Evolutionary conservation across 352 stramenopile species (phyloP).

Genomic region (Pseudoperonospora humuli): DNA sequence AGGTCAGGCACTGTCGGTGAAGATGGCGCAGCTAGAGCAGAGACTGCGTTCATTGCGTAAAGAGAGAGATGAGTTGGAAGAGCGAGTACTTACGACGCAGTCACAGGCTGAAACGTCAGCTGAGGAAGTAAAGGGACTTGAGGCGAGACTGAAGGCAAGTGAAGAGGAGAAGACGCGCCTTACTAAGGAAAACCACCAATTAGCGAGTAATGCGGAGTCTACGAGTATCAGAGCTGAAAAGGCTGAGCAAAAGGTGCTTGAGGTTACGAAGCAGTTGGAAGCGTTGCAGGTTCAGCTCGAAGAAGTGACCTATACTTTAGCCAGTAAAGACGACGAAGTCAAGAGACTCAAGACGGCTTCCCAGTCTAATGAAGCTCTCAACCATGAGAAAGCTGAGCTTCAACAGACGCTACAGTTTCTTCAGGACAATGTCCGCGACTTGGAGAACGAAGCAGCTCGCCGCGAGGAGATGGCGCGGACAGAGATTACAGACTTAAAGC

Average conservation of each 20-base stretch:
- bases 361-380: constrained; percentile 43
- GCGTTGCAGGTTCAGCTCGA: constrained; percentile 20
- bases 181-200: constrained; percentile 28
- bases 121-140: constrained; percentile 41
- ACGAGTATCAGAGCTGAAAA: constrained; percentile 25
- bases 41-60: constrained; percentile 58
- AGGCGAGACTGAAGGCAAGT: constrained; percentile 31
- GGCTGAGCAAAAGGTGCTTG: constrained; percentile 18
- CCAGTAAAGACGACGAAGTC: constrained; percentile 30
- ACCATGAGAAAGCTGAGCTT: constrained; percentile 45
- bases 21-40: constrained; percentile 68
- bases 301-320: constrained; percentile 26
- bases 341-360: constrained; percentile 32
- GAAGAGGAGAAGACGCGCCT: constrained; percentile 49
- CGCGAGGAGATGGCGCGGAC: constrained; percentile 53
- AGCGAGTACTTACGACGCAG: constrained; percentile 43
- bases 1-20: constrained; percentile 67
- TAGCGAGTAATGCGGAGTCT: constrained; percentile 19
- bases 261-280: constrained; percentile 15
- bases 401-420: constrained; percentile 56
- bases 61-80: constrained; percentile 74
- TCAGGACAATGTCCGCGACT: constrained; percentile 40
- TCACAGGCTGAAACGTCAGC: constrained; percentile 41
- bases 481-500: constrained; percentile 55
- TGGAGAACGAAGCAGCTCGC: constrained; percentile 45